phyloP scores from a whole-genome alignment of 202 grass and related monocot species.

The Setaria italica region DNA sequence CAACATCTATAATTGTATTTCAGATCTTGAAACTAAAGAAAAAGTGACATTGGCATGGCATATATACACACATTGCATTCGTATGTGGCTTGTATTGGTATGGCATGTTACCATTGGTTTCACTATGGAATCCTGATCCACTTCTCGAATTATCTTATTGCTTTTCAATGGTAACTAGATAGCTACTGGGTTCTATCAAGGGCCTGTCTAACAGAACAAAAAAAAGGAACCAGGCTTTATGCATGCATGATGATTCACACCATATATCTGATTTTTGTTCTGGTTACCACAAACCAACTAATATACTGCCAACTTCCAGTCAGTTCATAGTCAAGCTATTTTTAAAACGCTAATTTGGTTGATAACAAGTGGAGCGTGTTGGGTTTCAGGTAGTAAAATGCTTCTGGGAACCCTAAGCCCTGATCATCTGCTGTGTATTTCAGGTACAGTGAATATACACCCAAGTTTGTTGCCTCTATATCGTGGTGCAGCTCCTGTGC shows the following conservation, averaged over 20 bases:
- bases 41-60: not conserved
- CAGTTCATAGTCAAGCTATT: not conserved
- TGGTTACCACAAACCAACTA: too few species aligned
- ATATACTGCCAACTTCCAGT: too few species aligned
- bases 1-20: not conserved
- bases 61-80: not conserved
- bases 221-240: not conserved
- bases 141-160: conserved; percentile 8
- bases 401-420: not conserved
- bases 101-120: not conserved
- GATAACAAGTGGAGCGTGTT: not conserved
- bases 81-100: not conserved
- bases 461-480: conserved; percentile 94
- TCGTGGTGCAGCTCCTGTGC: conserved; percentile 98
- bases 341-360: conserved; percentile 18
- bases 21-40: conserved; percentile 9
- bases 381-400: not conserved
- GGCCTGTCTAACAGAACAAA: not conserved
- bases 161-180: not conserved
- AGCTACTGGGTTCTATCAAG: not conserved
- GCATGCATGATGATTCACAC: conserved; percentile 6
- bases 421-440: conserved; percentile 45
- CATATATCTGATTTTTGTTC: not conserved
- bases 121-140: not conserved
- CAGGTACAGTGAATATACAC: conserved; percentile 95